Conservation (phyloP, 306 rosid species). For the Vigna unguiculata region DNA sequence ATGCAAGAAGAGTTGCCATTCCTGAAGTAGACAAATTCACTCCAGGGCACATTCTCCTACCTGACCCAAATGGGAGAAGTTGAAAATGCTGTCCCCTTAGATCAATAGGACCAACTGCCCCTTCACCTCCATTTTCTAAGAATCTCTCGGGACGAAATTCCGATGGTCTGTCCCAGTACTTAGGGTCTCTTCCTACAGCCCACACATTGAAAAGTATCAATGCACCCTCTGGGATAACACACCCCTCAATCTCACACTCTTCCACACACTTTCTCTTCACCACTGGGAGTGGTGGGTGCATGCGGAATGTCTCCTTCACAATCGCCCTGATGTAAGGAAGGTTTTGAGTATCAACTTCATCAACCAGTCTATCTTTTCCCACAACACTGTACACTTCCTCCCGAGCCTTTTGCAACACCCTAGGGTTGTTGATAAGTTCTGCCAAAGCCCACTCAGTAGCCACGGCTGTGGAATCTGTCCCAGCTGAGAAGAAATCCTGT, state of each 20-base stretch:
- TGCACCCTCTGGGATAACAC: constrained; percentile 50
- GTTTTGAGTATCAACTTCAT: constrained; percentile 53
- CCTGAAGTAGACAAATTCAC: constrained; percentile 52
- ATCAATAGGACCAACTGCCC: constrained; percentile 21
- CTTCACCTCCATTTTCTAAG: neutral
- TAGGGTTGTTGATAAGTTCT: constrained; percentile 61
- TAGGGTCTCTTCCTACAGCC: constrained; percentile 64
- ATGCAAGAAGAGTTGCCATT: constrained; percentile 51
- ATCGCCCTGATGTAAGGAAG: constrained; percentile 65
- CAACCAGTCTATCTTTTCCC: constrained; percentile 50
- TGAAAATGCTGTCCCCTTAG: constrained; percentile 50
- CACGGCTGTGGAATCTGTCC: constrained; percentile 47
- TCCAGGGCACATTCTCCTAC: constrained; percentile 66
- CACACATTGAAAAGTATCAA: constrained; percentile 50
- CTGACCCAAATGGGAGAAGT: constrained; percentile 62
- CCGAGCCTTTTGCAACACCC: constrained; percentile 48
- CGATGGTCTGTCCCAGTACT: constrained; percentile 51
- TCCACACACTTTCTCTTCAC: constrained; percentile 48
- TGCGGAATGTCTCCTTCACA: constrained; percentile 57
- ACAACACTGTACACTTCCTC: constrained; percentile 54
- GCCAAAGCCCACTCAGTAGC: constrained; percentile 55
- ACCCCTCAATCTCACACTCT: constrained; percentile 47
- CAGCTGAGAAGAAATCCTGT: constrained; percentile 47
- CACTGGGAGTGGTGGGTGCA: constrained; percentile 63
- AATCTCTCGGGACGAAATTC: constrained; percentile 55